These are phyloP conservation scores for Trichoderma koningiopsis DNA, from an alignment of 2,329 filamentous ascomycete genomes.

Conservation along the genomic window DNA sequence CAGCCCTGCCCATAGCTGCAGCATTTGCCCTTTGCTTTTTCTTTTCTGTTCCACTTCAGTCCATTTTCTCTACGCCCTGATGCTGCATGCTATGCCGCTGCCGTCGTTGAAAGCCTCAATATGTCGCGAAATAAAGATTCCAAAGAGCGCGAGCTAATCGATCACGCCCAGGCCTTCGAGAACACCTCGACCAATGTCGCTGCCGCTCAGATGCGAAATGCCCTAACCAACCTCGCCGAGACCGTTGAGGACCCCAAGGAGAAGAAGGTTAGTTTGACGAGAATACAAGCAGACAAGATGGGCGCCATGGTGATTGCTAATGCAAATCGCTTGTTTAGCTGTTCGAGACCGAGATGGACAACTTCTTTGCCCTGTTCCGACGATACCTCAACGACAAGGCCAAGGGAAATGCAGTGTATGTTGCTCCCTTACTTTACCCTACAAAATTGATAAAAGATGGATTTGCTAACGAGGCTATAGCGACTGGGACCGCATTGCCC, in stretches of 20 bases:
- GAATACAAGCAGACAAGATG: not conserved
- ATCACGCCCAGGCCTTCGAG: constrained; percentile 78
- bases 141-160: constrained; percentile 33
- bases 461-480: constrained; percentile 46
- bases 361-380: constrained; percentile 99
- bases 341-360: constrained; percentile 99
- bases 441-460: not conserved
- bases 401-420: constrained; percentile 87
- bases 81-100: not conserved
- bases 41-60: not conserved
- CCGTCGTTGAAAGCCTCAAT: not conserved
- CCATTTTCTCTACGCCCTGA: not conserved
- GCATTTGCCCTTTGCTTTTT: not conserved
- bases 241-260: constrained; percentile 78
- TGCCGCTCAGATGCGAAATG: constrained; percentile 98
- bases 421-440: constrained; percentile 26
- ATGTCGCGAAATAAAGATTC: constrained; percentile 7
- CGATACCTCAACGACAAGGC: constrained; percentile 98
- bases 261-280: constrained; percentile 69
- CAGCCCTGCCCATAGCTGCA: not conserved
- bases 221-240: constrained; percentile 88
- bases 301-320: constrained; percentile 16
- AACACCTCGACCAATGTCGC: constrained; percentile 98
- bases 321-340: constrained; percentile 53
- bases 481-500: constrained; percentile 95